Evolutionary conservation across 345 rosid genomes (phyloP), one percentile per base, ranked within the genome.

Genomic region (Eucalyptus sp.): DNA sequence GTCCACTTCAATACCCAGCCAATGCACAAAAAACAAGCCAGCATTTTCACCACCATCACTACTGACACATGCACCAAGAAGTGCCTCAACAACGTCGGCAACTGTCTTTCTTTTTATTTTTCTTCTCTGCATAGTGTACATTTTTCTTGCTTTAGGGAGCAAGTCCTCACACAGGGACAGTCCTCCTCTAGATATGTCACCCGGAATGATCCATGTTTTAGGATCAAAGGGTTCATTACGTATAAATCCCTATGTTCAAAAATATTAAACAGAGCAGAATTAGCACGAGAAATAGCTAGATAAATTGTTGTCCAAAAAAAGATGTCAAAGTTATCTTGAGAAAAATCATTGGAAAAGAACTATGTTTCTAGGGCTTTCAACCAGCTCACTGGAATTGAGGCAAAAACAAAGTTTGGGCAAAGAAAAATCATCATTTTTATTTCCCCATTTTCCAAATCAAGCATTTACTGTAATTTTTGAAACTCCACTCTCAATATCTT

Each of bases 81-180:
- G 91, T 25, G 99, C 94, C 95, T 98, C 99, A 6, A 97, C 98
- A 91, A 87, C 97, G 91, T 98, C 99, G 12, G 99, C 99, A 60
- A 98, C 94, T 44, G 17, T 91, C 94, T 98, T 96, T 68, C 90
- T 64, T 90, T 94, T 96, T 49, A 98, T 3, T 86, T 90, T 93
- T 88, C 94, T 94, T 76, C 60, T 94, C 68, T 91, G 92, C 43
- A 51, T 56, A 27, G 92, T 89, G 79, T 94, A 95, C 48, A 98
- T 92, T 87, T 89, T 96, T 84, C 89, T 89, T 50, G 66, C 33
- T 16, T 91, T 87, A 24, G 92, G 88, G 48, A 95, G 84, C 5
- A 68, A 50, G 46, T 94, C 95, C 80, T 91, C 95, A 5, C 50
- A 66, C 54, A 95, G 89, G n/a, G 56, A 37, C 89, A 86, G 90